These are phyloP conservation scores for Sporothrix brunneoviolacea DNA, from an alignment of 2,329 filamentous ascomycete species.

Conservation along the genomic window DNA sequence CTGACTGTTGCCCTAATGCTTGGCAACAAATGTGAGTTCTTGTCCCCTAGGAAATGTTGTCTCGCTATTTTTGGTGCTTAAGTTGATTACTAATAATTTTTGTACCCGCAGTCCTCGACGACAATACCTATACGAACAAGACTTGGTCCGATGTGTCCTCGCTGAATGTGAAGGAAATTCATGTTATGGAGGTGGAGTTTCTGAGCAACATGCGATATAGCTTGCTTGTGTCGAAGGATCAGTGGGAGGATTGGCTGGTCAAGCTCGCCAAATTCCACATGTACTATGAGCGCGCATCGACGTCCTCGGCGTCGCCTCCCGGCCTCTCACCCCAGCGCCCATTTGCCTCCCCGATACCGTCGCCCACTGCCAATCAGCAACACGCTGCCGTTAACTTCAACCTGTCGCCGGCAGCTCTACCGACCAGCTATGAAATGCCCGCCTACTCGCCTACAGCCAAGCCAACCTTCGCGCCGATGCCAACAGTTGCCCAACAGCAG, in stretches of 20 bases:
- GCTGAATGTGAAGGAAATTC: slow-evolving; percentile 89
- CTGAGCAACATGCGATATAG: slow-evolving; percentile 97
- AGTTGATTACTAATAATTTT: slow-evolving; percentile 14
- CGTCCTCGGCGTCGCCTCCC: slow-evolving; percentile 24
- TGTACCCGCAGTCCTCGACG: slow-evolving; percentile 64
- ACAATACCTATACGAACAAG: slow-evolving; percentile 99
- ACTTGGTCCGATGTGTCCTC: slow-evolving; percentile 98
- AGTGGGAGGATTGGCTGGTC: slow-evolving; percentile 83
- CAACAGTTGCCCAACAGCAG: neutral
- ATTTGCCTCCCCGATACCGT: slow-evolving; percentile 42
- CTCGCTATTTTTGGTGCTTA: neutral
- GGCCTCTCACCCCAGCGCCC: slow-evolving; percentile 30
- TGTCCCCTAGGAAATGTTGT: neutral
- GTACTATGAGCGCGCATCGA: slow-evolving; percentile 66
- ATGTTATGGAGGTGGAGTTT: slow-evolving; percentile 99
- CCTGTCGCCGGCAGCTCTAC: neutral
- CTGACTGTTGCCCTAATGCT: slow-evolving; percentile 95
- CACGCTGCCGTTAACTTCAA: slow-evolving; percentile 12
- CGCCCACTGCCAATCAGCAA: slow-evolving; percentile 35
- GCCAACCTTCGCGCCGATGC: neutral
- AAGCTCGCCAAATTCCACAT: slow-evolving; percentile 76
- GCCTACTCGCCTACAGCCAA: slow-evolving; percentile 4
- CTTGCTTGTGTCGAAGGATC: slow-evolving; percentile 72
- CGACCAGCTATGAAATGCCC: neutral
- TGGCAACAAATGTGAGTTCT: slow-evolving; percentile 79